A percentile compares a stretch with the other conserved stretches of the same genome.
phyloP scores from a whole-genome alignment of 176 grass and related monocot species.

The Puccinellia tenuiflora region DNA sequence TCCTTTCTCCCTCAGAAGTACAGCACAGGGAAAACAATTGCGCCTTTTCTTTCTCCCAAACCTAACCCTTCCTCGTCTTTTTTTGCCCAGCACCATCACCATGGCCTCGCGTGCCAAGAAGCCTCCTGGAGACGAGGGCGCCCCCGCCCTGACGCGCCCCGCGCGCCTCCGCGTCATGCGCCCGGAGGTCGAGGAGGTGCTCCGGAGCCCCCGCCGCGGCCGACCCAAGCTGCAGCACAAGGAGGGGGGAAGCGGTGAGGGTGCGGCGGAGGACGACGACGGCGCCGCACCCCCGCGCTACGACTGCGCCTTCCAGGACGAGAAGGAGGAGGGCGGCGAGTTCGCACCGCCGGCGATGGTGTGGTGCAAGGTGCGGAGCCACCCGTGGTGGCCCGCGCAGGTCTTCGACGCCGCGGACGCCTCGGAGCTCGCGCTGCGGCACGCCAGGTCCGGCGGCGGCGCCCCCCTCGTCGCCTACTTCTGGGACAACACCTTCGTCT shows the following conservation, averaged over 20 bases:
- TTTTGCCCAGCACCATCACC: not conserved
- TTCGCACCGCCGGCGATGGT: constrained; percentile 50
- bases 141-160: not conserved
- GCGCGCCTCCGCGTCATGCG: constrained; percentile 34
- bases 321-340: not conserved
- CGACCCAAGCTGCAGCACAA: constrained; percentile 21
- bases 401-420: constrained; percentile 68
- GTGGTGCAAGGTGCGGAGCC: constrained; percentile 80
- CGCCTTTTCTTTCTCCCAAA: not conserved
- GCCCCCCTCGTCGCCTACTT: constrained; percentile 68
- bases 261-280: not conserved
- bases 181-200: constrained; percentile 36
- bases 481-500: constrained; percentile 77
- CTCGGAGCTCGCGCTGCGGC: constrained; percentile 50
- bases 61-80: not conserved
- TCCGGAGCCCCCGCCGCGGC: constrained; percentile 28
- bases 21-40: not conserved
- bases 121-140: not conserved
- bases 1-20: not conserved
- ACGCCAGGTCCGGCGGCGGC: constrained; percentile 31
- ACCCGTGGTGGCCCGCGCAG: constrained; percentile 92
- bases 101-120: constrained; percentile 20
- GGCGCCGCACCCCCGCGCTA: constrained; percentile 12
- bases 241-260: not conserved
- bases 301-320: constrained; percentile 41